A percentile compares a stretch with the other conserved stretches of the same genome.
These are phyloP conservation scores for Ilex aquifolium DNA, from an alignment of 257 asterid genomes.

Conservation along the genomic window DNA sequence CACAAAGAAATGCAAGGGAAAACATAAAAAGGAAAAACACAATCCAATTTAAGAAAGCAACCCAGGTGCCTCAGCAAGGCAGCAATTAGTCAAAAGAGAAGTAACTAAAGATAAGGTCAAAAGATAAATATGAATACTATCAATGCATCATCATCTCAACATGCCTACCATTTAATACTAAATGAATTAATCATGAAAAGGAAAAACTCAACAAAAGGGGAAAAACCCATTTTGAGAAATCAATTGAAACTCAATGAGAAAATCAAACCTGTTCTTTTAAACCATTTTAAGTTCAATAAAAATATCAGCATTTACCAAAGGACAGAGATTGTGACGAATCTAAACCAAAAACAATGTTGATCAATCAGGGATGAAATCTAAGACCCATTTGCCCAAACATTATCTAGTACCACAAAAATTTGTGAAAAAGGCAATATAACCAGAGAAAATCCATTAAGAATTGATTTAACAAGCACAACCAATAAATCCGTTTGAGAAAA, in stretches of 20 bases:
- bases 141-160: no score
- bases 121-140: no score
- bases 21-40: no score
- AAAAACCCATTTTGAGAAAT: conserved; percentile 13
- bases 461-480: conserved; percentile 5
- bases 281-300: not conserved
- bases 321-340: conserved; percentile 3
- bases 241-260: conserved; percentile 6
- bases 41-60: no score
- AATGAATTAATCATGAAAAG: conserved; percentile 12
- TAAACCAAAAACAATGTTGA: conserved; percentile 8
- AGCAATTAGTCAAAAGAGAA: no score
- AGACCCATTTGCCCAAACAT: not conserved
- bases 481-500: conserved; percentile 1
- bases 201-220: conserved; percentile 16
- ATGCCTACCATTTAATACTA: no score
- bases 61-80: no score
- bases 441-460: not conserved
- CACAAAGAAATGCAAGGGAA: no score
- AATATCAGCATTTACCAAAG: not conserved
- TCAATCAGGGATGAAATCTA: conserved; percentile 3
- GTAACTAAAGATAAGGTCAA: no score
- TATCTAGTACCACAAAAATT: not conserved
- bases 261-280: not conserved
- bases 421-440: conserved; percentile 6